Evolutionary conservation across 495 filamentous ascomycete genomes (phyloP), one percentile per base, ranked within the genome.

Genomic region (Trichoderma asperelloides): DNA sequence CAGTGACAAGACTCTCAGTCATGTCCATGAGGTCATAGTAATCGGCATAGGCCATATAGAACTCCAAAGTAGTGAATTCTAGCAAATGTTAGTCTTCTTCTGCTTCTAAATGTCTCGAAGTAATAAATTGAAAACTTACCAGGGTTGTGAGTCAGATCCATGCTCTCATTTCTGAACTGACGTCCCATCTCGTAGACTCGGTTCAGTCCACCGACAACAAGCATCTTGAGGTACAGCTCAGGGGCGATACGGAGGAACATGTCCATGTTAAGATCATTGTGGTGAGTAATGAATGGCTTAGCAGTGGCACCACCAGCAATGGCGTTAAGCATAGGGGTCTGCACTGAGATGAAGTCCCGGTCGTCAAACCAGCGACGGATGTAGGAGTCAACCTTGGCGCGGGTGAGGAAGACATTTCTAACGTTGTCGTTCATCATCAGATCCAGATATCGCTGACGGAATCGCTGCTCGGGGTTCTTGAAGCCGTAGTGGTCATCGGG

Each of bases 51-150:
- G 95, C 95, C 87, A 87, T 87, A 78, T 99, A 99, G 81, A 97
- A 97, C 77, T 99, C 96, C 73, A 90, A 93, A 15, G 93, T 93
- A 13, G 96, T 98, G 82, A 98, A 99, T 73, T 99, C 95, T 64
- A 21, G 21, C 21, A 28, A 43, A 16, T 3, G 33, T 41, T 6
- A 64, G 33, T 16, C 2, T 11, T 11, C 11, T 33, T 12, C 30
- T 5, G 11, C 11, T n/a, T 40, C 33, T 37, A 37, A 41, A 64
- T 30, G n/a, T 16, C 4, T 23, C 1, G 23, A 8, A 23, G n/a
- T 2, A 0, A 25, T 21, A 21, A 13, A 12, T 33, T 23, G 5
- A 25, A 23, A 28, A 33, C 28, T 3, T 41, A 64, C 62, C 62
- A 2, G 95, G 95, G 72, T 98, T 98, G 77, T 97, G 95, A 0